These are phyloP conservation scores for Clitopilus passeckerianus DNA, from an alignment of 768 basidiomycete genomes.

Conservation along the genomic window DNA sequence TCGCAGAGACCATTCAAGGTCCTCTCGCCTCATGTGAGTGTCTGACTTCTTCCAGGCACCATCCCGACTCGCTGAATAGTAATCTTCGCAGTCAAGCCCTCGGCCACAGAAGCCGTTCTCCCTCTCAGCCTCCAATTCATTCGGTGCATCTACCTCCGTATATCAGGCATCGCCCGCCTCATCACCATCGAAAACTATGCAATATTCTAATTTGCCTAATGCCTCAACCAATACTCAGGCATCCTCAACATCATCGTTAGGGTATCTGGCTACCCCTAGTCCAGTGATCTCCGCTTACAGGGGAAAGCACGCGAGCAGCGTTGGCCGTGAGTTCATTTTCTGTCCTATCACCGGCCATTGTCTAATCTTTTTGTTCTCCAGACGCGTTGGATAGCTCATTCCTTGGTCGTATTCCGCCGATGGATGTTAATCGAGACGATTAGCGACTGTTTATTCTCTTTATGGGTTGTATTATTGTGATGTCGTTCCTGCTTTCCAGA, in stretches of 20 bases:
- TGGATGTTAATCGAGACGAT: neutral
- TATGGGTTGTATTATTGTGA: neutral
- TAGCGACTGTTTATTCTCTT: neutral
- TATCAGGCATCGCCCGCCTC: conserved; percentile 36
- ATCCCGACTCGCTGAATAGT: neutral
- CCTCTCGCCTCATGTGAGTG: conserved; percentile 35
- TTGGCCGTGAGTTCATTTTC: conserved; percentile 29
- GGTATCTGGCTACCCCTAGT: conserved; percentile 31
- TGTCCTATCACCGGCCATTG: neutral
- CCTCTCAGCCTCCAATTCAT: conserved; percentile 29
- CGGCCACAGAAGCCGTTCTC: conserved; percentile 39
- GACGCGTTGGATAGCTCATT: conserved; percentile 38
- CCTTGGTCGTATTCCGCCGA: conserved; percentile 15
- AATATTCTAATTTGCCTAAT: conserved; percentile 25
- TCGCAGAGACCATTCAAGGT: conserved; percentile 31
- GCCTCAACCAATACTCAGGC: conserved; percentile 26
- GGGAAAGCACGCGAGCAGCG: conserved; percentile 29
- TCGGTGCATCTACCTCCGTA: conserved; percentile 17
- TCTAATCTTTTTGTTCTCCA: conserved; percentile 9
- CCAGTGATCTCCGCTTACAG: conserved; percentile 38
- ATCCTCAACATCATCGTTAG: conserved; percentile 27
- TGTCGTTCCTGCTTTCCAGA: neutral
- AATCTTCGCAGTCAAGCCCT: conserved; percentile 27
- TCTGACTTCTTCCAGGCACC: neutral
- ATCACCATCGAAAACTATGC: conserved; percentile 32